These are phyloP conservation scores for Myriosclerotinia duriaeana DNA, from an alignment of 2,329 filamentous ascomycete species.

Conservation along the genomic window DNA sequence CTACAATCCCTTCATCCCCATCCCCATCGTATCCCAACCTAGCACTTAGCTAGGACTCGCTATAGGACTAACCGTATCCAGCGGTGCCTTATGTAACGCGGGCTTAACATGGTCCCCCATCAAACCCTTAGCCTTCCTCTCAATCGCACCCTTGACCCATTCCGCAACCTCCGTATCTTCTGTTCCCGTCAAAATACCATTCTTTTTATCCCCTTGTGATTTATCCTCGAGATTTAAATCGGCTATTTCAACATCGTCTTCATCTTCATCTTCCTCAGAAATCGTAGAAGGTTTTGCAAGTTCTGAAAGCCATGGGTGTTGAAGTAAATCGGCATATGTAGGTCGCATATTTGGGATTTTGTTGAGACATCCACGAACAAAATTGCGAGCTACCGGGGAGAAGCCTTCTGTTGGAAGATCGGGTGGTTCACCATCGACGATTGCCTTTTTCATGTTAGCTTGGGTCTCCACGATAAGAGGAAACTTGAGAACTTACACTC, in stretches of 20 bases:
- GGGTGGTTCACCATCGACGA: slow-evolving; percentile 95
- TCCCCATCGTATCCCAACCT: background rate
- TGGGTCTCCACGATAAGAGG: background rate
- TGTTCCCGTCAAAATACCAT: slow-evolving; percentile 28
- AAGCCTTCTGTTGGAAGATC: slow-evolving; percentile 77
- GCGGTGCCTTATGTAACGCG: slow-evolving; percentile 80
- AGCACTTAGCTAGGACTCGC: slow-evolving; percentile 24
- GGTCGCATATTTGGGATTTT: slow-evolving; percentile 90
- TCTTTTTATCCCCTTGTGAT: background rate
- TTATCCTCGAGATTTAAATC: slow-evolving; percentile 23
- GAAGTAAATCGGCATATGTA: slow-evolving; percentile 86
- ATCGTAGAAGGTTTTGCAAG: slow-evolving; percentile 77
- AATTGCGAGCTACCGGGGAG: slow-evolving; percentile 77
- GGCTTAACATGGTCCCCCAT: slow-evolving; percentile 62
- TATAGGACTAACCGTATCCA: slow-evolving; percentile 67
- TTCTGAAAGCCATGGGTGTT: slow-evolving; percentile 81
- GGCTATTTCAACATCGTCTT: slow-evolving; percentile 36
- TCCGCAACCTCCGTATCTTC: slow-evolving; percentile 80
- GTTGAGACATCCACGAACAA: slow-evolving; percentile 86
- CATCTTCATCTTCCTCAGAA: slow-evolving; percentile 62
- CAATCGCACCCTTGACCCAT: slow-evolving; percentile 76
- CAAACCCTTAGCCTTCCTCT: slow-evolving; percentile 60
- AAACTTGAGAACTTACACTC: slow-evolving; percentile 64
- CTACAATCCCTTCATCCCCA: no score
- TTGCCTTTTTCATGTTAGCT: slow-evolving; percentile 62